These are phyloP conservation scores for Fusarium sambucinum DNA, from an alignment of 2,329 filamentous ascomycete genomes.

Conservation along the genomic window DNA sequence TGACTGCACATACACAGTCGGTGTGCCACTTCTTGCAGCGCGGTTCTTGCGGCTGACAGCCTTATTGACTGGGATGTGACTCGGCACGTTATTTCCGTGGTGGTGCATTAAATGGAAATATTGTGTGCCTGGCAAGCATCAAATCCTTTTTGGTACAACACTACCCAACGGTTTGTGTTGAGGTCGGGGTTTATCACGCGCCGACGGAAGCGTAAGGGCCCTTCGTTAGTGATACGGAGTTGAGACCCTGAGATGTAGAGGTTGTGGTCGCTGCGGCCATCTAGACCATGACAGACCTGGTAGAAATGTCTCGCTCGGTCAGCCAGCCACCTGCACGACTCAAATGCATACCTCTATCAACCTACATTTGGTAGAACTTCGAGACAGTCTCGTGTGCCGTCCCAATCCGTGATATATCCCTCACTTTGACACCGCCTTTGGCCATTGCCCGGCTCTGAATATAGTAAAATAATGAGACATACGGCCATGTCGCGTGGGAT, in stretches of 20 bases:
- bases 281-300: not conserved
- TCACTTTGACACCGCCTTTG: constrained; percentile 12
- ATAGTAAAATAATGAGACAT: constrained; percentile 25
- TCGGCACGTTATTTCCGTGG: constrained; percentile 39
- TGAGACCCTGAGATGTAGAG: not conserved
- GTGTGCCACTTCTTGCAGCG: constrained; percentile 20
- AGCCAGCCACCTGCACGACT: not conserved
- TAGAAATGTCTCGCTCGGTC: not conserved
- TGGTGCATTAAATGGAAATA: constrained; percentile 21
- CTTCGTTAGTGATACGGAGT: not conserved
- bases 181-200: constrained; percentile 8
- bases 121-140: constrained; percentile 6
- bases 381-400: not conserved
- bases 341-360: not conserved
- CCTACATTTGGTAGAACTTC: not conserved
- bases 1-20: not conserved
- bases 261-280: not conserved
- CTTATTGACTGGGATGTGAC: constrained; percentile 21
- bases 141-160: constrained; percentile 1
- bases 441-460: not conserved
- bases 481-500: constrained; percentile 21
- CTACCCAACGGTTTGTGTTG: not conserved
- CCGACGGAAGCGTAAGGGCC: not conserved
- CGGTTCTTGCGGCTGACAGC: constrained; percentile 9
- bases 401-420: constrained; percentile 7